Base-by-base conservation (phyloP, 2,329 filamentous ascomycete species). In the Fusarium bactridioides region DNA sequence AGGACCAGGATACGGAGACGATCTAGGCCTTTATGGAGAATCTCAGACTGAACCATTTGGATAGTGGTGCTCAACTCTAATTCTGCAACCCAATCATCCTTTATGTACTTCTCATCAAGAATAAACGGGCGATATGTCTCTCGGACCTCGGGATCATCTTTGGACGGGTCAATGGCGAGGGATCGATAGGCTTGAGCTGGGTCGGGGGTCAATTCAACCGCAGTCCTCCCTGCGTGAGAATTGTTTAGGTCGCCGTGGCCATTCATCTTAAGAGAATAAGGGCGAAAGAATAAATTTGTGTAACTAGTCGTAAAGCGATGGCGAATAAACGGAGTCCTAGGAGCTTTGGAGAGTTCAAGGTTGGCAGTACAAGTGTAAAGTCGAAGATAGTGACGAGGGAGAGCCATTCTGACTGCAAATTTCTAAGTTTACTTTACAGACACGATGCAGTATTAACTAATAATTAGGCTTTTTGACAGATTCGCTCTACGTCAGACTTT, bases 121-220 rank as follows among this genome's bases (percentile, higher is more conserved):
- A 51, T 3, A 25, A 51, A 51, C 3, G 29, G 7, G 0, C 48
- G 48, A 3, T 51, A 35, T 25, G 1, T 35, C 3, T 51, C n/a
- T 25, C 12, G 48, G 3, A 35, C 0, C 19, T 33, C 6, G 0
- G 4, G 0, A 33, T 2, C 2, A 3, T 15, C 16, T 6, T 25
- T 4, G 11, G 29, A 25, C 0, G n/a, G 29, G 4, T 35, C 12
- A 25, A 51, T 51, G 31, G 48, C 48, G 12, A 51, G 31, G 11
- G 29, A 51, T 16, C 31, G n/a, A 16, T 21, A 35, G 0, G 48
- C 48, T 3, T 21, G 1, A 0, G n/a, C 9, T 11, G 48, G 31
- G 18, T 35, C 9, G 2, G 31, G 31, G 3, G 12, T 21, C 18
- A 51, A 1, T 0, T 51, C 2, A 0, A 16, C n/a, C 0, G n/a